phyloP scores from a whole-genome alignment of 306 rosid genomes.

The Sesbania bispinosa region DNA sequence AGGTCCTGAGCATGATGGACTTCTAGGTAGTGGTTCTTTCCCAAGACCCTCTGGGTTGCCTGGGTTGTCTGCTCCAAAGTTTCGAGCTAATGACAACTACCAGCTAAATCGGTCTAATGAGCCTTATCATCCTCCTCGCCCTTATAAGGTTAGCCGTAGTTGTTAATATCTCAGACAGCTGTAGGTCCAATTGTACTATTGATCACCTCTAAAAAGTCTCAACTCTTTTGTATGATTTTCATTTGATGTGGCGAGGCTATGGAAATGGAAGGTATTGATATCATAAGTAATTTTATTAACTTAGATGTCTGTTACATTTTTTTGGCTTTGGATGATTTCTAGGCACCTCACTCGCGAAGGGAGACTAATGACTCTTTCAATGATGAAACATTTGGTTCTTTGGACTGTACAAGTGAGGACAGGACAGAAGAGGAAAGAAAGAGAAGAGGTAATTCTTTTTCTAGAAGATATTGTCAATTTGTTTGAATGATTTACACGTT shows the following conservation, averaged over 20 bases:
- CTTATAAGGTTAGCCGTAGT: conserved; percentile 64
- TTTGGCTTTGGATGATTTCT: conserved; percentile 29
- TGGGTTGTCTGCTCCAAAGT: conserved; percentile 61
- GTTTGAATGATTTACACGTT: background rate
- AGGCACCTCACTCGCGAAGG: conserved; percentile 85
- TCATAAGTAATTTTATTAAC: conserved; percentile 10
- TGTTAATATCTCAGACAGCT: conserved; percentile 13
- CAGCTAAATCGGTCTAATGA: conserved; percentile 65
- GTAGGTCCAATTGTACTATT: conserved; percentile 8
- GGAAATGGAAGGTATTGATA: conserved; percentile 7
- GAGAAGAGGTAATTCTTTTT: conserved; percentile 76
- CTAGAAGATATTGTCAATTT: conserved; percentile 13
- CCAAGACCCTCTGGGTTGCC: conserved; percentile 83
- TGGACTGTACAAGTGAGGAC: conserved; percentile 70
- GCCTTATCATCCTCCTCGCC: conserved; percentile 95
- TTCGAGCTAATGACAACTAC: conserved; percentile 52
- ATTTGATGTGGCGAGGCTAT: conserved; percentile 5
- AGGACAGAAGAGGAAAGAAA: conserved; percentile 92
- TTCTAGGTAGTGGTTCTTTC: conserved; percentile 97
- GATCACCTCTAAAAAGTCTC: background rate
- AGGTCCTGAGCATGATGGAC: conserved; percentile 98
- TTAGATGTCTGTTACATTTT: background rate
- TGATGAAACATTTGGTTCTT: conserved; percentile 93
- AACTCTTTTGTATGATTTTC: conserved; percentile 11
- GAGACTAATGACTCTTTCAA: conserved; percentile 57